A percentile compares a stretch with the other conserved stretches of the same genome.
phyloP scores from a whole-genome alignment of 129 eudicot species.

The Calendula officinalis region DNA sequence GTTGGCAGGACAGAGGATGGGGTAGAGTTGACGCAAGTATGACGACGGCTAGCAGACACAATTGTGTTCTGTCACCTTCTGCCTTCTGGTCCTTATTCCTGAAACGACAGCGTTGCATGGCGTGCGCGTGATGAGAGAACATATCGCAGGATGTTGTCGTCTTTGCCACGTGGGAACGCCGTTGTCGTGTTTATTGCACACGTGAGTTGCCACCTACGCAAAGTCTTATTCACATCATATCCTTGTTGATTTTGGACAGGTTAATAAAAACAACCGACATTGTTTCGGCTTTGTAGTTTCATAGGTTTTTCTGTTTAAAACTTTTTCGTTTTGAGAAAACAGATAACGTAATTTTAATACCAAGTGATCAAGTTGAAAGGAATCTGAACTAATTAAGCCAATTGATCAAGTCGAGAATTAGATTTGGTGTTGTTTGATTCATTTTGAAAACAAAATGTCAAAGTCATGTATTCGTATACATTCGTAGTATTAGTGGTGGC shows the following conservation, averaged over 20 bases:
- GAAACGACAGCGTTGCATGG: constrained; percentile 30
- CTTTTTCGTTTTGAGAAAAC: background rate
- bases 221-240: background rate
- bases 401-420: no score
- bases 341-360: background rate
- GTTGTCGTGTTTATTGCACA: constrained; percentile 30
- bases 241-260: background rate
- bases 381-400: no score
- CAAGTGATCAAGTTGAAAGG: no score
- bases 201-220: constrained; percentile 26
- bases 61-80: constrained; percentile 20
- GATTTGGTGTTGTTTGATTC: no score
- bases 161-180: constrained; percentile 24
- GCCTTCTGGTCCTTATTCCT: constrained; percentile 16
- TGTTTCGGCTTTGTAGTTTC: background rate
- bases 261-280: background rate
- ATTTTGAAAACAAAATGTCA: no score
- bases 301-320: background rate
- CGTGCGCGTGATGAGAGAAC: constrained; percentile 27
- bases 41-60: constrained; percentile 21
- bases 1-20: background rate
- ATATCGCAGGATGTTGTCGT: constrained; percentile 24
- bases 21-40: constrained; percentile 27
- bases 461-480: no score
- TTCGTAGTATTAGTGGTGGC: no score